These are phyloP conservation scores for Thymus mandschuricus DNA, from an alignment of 257 asterid genomes.

Conservation along the genomic window DNA sequence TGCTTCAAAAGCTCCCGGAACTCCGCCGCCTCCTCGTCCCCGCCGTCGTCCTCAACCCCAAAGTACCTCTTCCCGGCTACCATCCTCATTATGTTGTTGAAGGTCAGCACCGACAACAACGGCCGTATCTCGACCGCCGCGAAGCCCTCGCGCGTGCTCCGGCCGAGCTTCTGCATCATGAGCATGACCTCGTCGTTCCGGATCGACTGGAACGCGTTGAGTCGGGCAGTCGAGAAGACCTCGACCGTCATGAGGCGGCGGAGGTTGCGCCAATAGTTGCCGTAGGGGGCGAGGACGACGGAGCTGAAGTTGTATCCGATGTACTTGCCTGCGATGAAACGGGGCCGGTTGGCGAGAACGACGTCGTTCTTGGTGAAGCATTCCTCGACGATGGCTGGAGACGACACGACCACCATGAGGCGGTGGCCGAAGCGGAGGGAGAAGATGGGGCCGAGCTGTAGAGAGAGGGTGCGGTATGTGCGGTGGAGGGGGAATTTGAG, in stretches of 20 bases:
- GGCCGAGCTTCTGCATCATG: slow-evolving; percentile 19
- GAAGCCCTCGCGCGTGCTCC: slow-evolving; percentile 3
- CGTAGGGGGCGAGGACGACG: slow-evolving; percentile 49
- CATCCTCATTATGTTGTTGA: slow-evolving; percentile 68
- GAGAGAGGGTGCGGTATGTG: slow-evolving; percentile 37
- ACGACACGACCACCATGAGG: slow-evolving; percentile 48
- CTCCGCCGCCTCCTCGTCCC: slow-evolving; percentile 28
- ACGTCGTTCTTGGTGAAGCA: slow-evolving; percentile 51
- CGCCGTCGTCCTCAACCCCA: slow-evolving; percentile 23
- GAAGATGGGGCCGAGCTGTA: slow-evolving; percentile 49
- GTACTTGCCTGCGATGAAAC: slow-evolving; percentile 38
- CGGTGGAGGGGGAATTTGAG: slow-evolving; percentile 56
- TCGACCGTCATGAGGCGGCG: slow-evolving; percentile 50
- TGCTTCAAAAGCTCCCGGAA: not conserved
- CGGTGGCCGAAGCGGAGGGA: slow-evolving; percentile 51
- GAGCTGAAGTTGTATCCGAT: slow-evolving; percentile 49
- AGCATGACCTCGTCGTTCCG: slow-evolving; percentile 36
- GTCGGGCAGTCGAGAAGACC: slow-evolving; percentile 43
- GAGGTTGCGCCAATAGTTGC: slow-evolving; percentile 49
- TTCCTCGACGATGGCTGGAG: slow-evolving; percentile 43
- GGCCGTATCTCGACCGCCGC: slow-evolving; percentile 43
- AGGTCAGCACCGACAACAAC: slow-evolving; percentile 38
- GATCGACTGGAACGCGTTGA: slow-evolving; percentile 40
- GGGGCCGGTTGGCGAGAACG: slow-evolving; percentile 47
- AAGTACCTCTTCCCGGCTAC: slow-evolving; percentile 56